Conservation (phyloP, 2,329 filamentous ascomycete genomes). For the Fusarium fujikuroi region DNA sequence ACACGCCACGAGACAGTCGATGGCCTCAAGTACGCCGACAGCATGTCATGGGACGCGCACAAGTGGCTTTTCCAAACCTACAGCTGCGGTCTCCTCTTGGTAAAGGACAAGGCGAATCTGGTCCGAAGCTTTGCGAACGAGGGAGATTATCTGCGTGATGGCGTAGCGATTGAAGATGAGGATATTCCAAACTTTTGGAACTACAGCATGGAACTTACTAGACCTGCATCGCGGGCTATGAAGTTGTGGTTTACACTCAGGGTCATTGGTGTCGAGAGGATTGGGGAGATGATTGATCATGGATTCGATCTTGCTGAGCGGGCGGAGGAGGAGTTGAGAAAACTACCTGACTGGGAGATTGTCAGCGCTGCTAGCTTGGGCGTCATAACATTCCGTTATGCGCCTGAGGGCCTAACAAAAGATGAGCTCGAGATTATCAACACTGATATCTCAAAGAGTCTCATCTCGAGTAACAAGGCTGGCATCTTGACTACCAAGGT, state of each 20-base stretch:
- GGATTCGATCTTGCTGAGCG: conserved; percentile 37
- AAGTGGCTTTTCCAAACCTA: conserved; percentile 46
- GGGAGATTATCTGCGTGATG: conserved; percentile 41
- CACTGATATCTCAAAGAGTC: not conserved
- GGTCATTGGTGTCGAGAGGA: conserved; percentile 34
- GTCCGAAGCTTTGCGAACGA: conserved; percentile 40
- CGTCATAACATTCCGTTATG: conserved; percentile 39
- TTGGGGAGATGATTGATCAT: conserved; percentile 42
- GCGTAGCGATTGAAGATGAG: conserved; percentile 37
- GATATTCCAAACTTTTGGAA: conserved; percentile 45
- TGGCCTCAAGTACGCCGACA: conserved; percentile 35
- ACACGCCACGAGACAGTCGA: conserved; percentile 10
- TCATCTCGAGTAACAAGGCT: conserved; percentile 13
- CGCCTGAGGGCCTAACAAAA: not conserved
- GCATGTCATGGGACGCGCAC: conserved; percentile 44
- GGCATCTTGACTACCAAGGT: conserved; percentile 12
- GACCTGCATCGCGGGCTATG: conserved; percentile 37
- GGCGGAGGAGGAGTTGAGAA: conserved; percentile 29
- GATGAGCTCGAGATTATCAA: not conserved
- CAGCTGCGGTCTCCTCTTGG: conserved; percentile 38
- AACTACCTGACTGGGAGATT: conserved; percentile 37
- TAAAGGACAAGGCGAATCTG: conserved; percentile 31
- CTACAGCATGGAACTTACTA: conserved; percentile 40
- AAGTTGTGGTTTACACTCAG: conserved; percentile 44
- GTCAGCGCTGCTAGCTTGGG: conserved; percentile 37